Base-by-base conservation (phyloP, 129 eudicot species). In the Artemisia annua region DNA sequence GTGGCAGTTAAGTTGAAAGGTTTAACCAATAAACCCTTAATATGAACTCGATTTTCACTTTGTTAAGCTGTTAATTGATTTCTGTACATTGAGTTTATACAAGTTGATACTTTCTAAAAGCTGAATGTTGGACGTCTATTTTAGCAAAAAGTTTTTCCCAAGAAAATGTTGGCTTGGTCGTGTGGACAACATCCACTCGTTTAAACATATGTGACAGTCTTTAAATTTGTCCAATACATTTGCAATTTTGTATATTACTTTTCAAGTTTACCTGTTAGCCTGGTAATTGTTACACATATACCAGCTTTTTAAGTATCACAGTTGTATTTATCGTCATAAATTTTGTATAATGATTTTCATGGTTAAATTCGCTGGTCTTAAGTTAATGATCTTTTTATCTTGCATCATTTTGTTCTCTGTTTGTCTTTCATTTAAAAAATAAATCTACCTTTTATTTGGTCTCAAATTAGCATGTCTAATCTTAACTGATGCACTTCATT, bases 401-500 rank as follows among this genome's bases (percentile, higher is more conserved):
- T 57, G 3, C 28, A 17, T 16, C 11, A 1, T 3, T 64, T 8
- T 64, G 69, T 9, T 64, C 52, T 39, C 10, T 39, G 46, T 39
- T 39, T 39, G 7, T 39, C 44, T 39, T 39, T 39, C 46, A 1
- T 39, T 11, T 52, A 13, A 52, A 19, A 13, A 7, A 13, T 28
- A 5, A 49, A 3, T 10, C 3, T 24, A 4, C 43, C 7, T 60
- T 60, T 17, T 63, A 35, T 51, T 4, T 7, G 5, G 16, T 76
- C 43, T 57, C 35, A 67, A 24, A 48, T 67, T 17, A 44, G 54
- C 51, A 24, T 77, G 51, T 51, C 64, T 63, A 52, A 71, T 53
- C 35, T 56, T 13, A 35, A 52, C 39, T 74, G 62, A 74, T 65
- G 13, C 63, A 67, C 48, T 56, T 68, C 46, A 63, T 11, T 43